Evolutionary conservation across 2,329 filamentous ascomycete species (phyloP), one percentile per base, ranked within the genome.

Genomic region (Colletotrichum tofieldiae): DNA sequence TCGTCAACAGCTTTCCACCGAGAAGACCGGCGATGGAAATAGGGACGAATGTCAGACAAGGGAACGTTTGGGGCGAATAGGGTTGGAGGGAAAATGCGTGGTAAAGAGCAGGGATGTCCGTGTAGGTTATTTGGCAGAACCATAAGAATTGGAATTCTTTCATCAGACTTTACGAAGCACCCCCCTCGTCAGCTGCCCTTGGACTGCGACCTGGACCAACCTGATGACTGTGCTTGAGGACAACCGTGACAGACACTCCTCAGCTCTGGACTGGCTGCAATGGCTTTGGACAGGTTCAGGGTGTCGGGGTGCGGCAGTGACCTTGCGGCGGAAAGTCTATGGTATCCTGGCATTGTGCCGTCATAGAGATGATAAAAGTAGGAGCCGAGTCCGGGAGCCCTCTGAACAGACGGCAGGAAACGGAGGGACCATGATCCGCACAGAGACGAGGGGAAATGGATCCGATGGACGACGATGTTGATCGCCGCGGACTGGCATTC

Each of bases 61-160:
- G 39, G 16, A 60, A 16, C 52, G 70, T 72, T 72, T 72, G 70
- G 60, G 70, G 70, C 70, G 32, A 60, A 70, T 51, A 70, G 47
- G 54, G 45, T 55, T 37, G 47, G 29, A 43, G 41, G 59, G 20
- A 2, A 59, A 35, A 49, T 20, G 54, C 20, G n/a, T 39, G 26
- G 14, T 20, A 29, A 39, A 20, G 32, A 70, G 59, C 5, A 35
- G 70, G 59, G 54, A 61, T 20, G 39, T 18, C 39, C 16, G 70
- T 51, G 54, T 43, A 60, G 54, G 39, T 47, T 54, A 59, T 54
- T 69, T 63, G 37, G 66, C 59, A 72, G 65, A 58, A 70, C 52
- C n/a, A 16, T 55, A 64, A 43, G 32, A 72, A 60, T 60, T 72
- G 59, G 49, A 70, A 70, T 65, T 64, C 16, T 45, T 54, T 54